Evolutionary conservation across 371 early-diverging fungal species (phyloP), one percentile per base, ranked within the genome.

Genomic region (Zopfochytrium polystomum): DNA sequence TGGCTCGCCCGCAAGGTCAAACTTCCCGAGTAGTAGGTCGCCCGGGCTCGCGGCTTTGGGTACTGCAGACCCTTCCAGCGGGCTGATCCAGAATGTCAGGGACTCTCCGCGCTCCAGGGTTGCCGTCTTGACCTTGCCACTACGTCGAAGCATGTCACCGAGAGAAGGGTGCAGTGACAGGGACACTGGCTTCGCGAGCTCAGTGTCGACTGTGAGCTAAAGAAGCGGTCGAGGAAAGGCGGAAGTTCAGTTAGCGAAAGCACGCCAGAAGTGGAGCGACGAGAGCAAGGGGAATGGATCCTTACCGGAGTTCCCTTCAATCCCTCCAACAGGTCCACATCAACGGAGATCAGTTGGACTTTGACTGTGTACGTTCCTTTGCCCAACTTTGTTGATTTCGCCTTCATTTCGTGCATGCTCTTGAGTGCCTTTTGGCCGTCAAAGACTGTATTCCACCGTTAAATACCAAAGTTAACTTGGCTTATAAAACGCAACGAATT

Each of bases 301-400:
- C 54, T 51, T 56, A 63, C 59, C 5, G 87, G 72, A 32, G 80
- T 66, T 46, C 71, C 72, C 60, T 85, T 84, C 22, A 92, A 74
- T 50, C 86, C 85, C 23, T 91, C 90, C 33, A 95, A 76, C 1
- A 82, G 72, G 50, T 79, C 80, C 34, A 89, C 76, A 15, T 77
- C 74, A 55, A 84, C 80, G 13, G 88, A 86, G 22, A 86, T 80
- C 22, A 96, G 62, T 69, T 91, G 93, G 47, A 85, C 86, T 47
- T 84, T 85, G 44, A 92, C 74, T 3, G 81, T 82, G 68, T 94
- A 94, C 33, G 89, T 92, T 15, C 96, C 95, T 75, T 90, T 87
- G 29, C 76, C 71, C n/a, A 93, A 65, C 57, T 87, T 86, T 52
- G 89, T 67, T 1, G 67, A 62, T 55, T 86, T 86, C 27, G 88